Percentiles rank a stretch among this genome's conserved stretches.
These are phyloP conservation scores for Tarenaya hassleriana DNA, from an alignment of 345 rosid genomes.

Conservation along the genomic window DNA sequence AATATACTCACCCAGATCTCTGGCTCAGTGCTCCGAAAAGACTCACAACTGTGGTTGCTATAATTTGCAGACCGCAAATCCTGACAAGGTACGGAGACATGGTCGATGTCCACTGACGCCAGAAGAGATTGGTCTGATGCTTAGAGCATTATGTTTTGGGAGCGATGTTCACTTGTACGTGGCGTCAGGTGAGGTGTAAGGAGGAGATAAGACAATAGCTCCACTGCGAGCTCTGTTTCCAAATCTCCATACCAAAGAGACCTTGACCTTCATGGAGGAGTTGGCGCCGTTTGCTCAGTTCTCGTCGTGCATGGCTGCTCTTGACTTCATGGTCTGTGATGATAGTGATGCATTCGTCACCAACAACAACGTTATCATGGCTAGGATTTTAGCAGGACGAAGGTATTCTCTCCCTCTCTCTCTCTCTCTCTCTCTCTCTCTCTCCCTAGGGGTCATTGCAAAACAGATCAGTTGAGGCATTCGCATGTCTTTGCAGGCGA, in stretches of 20 bases:
- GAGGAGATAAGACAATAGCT: conserved; percentile 74
- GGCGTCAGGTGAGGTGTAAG: conserved; percentile 90
- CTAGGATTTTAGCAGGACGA: conserved; percentile 85
- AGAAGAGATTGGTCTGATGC: conserved; percentile 86
- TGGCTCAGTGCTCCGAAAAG: too few relatives aligned
- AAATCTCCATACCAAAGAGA: conserved; percentile 76
- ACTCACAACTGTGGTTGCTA: too few relatives aligned
- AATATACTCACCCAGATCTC: too few relatives aligned
- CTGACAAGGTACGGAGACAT: conserved; percentile 66
- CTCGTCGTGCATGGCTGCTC: conserved; percentile 93
- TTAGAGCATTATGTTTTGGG: conserved; percentile 80
- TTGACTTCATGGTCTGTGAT: conserved; percentile 88
- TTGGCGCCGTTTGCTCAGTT: conserved; percentile 57
- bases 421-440: neutral
- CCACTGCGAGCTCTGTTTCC: conserved; percentile 84
- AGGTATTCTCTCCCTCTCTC: conserved; percentile 61
- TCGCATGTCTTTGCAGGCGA: conserved; percentile 44
- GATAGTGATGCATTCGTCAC: conserved; percentile 87
- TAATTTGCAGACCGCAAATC: conserved; percentile 59
- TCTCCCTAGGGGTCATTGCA: neutral
- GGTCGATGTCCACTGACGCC: conserved; percentile 94
- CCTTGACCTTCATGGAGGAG: conserved; percentile 62
- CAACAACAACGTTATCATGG: conserved; percentile 98
- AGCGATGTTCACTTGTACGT: conserved; percentile 76
- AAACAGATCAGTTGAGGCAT: neutral